phyloP scores from a whole-genome alignment of 176 grass and related monocot species.

The Carex parvula region DNA sequence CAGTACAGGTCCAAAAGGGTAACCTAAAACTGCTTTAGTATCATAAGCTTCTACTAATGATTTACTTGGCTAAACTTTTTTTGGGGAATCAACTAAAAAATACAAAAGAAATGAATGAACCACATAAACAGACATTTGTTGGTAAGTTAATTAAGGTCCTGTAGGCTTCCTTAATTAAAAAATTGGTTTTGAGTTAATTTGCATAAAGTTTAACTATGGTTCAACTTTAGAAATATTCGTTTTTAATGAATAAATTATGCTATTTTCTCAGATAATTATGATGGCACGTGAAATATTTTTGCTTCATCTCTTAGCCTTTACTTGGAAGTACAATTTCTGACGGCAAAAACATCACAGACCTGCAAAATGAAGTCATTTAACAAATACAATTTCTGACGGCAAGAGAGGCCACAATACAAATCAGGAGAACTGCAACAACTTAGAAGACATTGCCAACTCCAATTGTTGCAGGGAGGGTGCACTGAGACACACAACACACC shows the following conservation, averaged over 20 bases:
- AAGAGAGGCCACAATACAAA: no score
- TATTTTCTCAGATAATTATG: constrained; percentile 91
- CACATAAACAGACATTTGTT: neutral
- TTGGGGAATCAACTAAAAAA: neutral
- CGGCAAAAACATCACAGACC: no score
- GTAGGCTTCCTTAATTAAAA: neutral
- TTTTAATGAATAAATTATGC: constrained; percentile 52
- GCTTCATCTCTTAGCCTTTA: constrained; percentile 19
- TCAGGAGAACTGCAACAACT: no score
- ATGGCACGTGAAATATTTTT: constrained; percentile 72
- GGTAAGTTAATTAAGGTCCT: neutral
- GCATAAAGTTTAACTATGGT: constrained; percentile 1
- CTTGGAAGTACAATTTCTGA: no score
- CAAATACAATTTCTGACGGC: no score
- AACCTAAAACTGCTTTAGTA: neutral
- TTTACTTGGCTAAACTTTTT: neutral
- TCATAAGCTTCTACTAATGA: neutral
- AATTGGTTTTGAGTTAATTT: constrained; percentile 29
- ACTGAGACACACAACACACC: no score
- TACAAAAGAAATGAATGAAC: neutral
- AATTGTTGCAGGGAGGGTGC: no score
- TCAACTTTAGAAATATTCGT: constrained; percentile 25
- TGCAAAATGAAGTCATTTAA: no score
- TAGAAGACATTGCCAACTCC: no score
- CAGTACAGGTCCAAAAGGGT: neutral